These are phyloP conservation scores for Suillus plorans DNA, from an alignment of 768 basidiomycete species.

Conservation along the genomic window DNA sequence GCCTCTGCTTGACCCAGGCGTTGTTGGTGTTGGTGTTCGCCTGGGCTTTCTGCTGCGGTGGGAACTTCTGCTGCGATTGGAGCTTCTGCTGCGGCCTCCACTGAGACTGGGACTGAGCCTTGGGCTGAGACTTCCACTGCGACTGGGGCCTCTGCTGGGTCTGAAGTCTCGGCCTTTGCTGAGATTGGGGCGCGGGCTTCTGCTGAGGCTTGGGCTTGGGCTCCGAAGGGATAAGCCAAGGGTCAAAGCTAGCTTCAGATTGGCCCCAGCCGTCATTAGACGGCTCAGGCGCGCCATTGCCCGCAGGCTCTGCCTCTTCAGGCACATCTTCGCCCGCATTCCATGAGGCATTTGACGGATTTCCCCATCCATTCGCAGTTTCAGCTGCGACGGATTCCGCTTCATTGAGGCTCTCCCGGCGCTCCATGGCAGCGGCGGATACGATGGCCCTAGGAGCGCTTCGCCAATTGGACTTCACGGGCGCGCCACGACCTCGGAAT, in stretches of 20 bases:
- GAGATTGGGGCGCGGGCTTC: not conserved
- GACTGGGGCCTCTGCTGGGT: not conserved
- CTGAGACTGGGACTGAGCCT: not conserved
- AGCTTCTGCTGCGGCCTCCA: not conserved
- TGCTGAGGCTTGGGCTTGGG: not conserved
- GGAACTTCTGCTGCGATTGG: constrained; percentile 14
- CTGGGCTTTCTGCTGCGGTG: not conserved
- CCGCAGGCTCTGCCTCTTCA: constrained; percentile 5
- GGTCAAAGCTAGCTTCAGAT: constrained; percentile 20
- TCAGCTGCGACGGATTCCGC: not conserved
- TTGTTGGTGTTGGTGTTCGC: not conserved
- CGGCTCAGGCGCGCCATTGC: constrained; percentile 6
- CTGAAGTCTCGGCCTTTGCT: no score
- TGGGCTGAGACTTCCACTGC: not conserved
- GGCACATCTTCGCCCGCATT: constrained; percentile 4
- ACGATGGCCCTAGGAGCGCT: constrained; percentile 28
- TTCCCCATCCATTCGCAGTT: constrained; percentile 20
- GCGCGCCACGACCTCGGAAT: constrained; percentile 30
- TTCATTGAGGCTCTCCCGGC: constrained; percentile 18
- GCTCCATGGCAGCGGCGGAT: constrained; percentile 22
- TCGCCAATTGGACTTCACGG: constrained; percentile 32
- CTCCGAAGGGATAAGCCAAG: constrained; percentile 20
- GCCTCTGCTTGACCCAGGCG: not conserved
- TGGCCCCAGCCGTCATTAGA: constrained; percentile 25
- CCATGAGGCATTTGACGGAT: constrained; percentile 13